Conservation (phyloP, 139 green algal genomes). For the Eudorina sp. region DNA sequence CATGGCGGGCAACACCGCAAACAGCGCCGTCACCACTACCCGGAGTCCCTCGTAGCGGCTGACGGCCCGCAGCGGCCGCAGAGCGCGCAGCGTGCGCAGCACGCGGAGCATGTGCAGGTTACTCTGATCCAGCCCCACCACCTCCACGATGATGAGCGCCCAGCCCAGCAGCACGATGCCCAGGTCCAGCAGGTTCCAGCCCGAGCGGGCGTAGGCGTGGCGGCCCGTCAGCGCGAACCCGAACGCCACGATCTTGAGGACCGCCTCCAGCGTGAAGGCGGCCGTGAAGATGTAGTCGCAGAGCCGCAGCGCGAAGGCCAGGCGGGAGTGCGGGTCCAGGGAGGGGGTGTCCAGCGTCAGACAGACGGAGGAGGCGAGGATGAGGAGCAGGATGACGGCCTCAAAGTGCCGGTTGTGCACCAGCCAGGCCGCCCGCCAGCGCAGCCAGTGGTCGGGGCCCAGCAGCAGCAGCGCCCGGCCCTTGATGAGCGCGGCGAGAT, state of each 20-base stretch:
- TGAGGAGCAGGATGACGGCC: constrained; percentile 70
- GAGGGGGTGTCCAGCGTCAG: constrained; percentile 73
- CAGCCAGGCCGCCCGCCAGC: constrained; percentile 40
- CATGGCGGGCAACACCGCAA: constrained; percentile 70
- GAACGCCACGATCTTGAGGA: constrained; percentile 76
- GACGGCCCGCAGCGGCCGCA: constrained; percentile 74
- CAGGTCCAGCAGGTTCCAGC: constrained; percentile 71
- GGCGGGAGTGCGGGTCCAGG: constrained; percentile 52
- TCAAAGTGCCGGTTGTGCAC: constrained; percentile 71
- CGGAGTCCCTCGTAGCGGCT: constrained; percentile 66
- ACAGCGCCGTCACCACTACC: constrained; percentile 79
- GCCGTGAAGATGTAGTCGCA: constrained; percentile 72
- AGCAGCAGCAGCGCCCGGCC: constrained; percentile 57
- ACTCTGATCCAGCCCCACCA: neutral
- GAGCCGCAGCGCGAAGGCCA: constrained; percentile 40
- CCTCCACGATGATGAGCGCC: constrained; percentile 42
- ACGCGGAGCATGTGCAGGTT: constrained; percentile 42
- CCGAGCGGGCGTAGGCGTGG: constrained; percentile 80
- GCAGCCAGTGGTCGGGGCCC: constrained; percentile 55
- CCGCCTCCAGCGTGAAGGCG: constrained; percentile 73
- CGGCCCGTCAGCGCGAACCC: constrained; percentile 73
- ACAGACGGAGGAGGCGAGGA: constrained; percentile 70
- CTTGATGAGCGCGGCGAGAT: neutral
- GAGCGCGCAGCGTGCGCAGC: constrained; percentile 71
- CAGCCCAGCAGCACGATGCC: constrained; percentile 25